These are phyloP conservation scores for Smallanthus sonchifolius DNA, from an alignment of 129 eudicot genomes.

Conservation along the genomic window DNA sequence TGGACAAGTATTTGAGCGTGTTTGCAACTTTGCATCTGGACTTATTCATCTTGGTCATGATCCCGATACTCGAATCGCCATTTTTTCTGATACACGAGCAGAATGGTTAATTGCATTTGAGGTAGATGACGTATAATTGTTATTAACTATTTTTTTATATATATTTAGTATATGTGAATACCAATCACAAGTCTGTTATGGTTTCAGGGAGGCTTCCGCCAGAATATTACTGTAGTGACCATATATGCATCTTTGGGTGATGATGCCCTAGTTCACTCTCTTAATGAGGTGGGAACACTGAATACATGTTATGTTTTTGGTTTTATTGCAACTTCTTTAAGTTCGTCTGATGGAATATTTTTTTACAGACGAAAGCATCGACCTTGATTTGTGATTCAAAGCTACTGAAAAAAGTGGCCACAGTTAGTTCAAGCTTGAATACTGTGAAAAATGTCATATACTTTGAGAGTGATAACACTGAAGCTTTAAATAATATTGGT, in stretches of 20 bases:
- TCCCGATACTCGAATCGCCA: constrained; percentile 81
- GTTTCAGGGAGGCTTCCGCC: constrained; percentile 85
- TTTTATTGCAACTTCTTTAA: neutral
- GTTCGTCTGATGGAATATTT: constrained; percentile 8
- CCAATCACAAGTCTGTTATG: neutral
- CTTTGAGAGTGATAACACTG: constrained; percentile 57
- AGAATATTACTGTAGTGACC: constrained; percentile 91
- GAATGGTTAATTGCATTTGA: constrained; percentile 93
- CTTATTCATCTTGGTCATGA: constrained; percentile 76
- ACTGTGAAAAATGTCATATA: constrained; percentile 60
- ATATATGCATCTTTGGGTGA: constrained; percentile 95
- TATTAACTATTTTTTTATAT: neutral
- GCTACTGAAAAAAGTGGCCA: constrained; percentile 71
- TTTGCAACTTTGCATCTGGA: constrained; percentile 81
- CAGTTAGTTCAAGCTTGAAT: constrained; percentile 64
- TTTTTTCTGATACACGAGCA: constrained; percentile 83
- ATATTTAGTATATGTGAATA: neutral
- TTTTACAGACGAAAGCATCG: constrained; percentile 77
- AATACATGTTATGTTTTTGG: neutral
- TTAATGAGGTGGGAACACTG: constrained; percentile 66
- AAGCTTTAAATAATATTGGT: constrained; percentile 27
- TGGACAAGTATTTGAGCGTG: constrained; percentile 65
- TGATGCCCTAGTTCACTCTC: constrained; percentile 86
- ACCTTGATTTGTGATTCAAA: constrained; percentile 86
- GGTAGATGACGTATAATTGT: constrained; percentile 30